Evolutionary conservation across 192 early-diverging fungal species (phyloP).

Genomic region (Entophlyctis luteolus): DNA sequence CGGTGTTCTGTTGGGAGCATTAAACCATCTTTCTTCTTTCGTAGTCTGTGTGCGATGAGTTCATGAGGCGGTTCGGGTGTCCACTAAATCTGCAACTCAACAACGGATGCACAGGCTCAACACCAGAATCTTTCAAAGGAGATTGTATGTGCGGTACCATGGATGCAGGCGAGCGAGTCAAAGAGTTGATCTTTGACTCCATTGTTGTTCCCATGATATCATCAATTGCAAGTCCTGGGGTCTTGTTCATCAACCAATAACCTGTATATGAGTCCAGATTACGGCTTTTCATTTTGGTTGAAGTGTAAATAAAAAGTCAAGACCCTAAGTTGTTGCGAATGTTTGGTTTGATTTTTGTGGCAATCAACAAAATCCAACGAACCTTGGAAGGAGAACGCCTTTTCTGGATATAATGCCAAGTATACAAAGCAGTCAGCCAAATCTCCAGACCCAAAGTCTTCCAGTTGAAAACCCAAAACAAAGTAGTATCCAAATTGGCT

Average conservation of each 20-base stretch:
- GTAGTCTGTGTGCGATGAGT: background rate
- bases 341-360: too few species aligned
- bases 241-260: background rate
- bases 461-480: background rate
- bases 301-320: too few species aligned
- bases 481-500: slow-evolving; percentile 14
- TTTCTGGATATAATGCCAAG: background rate
- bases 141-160: background rate
- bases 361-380: too few species aligned
- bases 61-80: background rate
- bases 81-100: background rate
- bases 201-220: background rate
- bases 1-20: too few species aligned
- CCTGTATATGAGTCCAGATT: too few species aligned
- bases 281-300: too few species aligned
- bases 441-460: slow-evolving; percentile 16
- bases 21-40: too few species aligned
- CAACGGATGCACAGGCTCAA: background rate
- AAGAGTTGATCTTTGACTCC: background rate
- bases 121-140: background rate
- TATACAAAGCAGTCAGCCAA: background rate
- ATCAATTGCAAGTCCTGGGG: background rate
- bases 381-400: too few species aligned
- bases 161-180: slow-evolving; percentile 2
- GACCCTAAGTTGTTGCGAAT: too few species aligned